Base-by-base conservation (phyloP, 129 eudicot genomes). In the Helianthus tuberosus region DNA sequence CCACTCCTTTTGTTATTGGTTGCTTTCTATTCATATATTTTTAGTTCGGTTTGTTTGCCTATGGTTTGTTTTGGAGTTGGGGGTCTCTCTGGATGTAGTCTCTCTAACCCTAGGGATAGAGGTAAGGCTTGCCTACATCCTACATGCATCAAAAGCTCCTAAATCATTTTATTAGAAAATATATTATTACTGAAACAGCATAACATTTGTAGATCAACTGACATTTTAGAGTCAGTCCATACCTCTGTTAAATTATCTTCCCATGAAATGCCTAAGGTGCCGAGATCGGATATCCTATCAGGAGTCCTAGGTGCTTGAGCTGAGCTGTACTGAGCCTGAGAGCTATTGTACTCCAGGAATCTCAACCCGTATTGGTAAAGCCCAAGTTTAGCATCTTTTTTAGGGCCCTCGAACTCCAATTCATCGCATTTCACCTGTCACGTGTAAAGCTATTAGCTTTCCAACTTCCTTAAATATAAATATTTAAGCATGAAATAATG, bases 241-340 rank as follows among this genome's bases (percentile, higher is more conserved):
- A 95, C 99, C 52, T 91, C 99, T 32, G 94, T 89, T 75, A 84
- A 82, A 76, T 83, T 74, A 71, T 85, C 94, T 61, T 87, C 87
- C 96, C 91, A 85, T 15, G 91, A 75, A 35, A 69, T 49, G 75
- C 87, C 94, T 65, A 83, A 23, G 47, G 49, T 68, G 64, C 81
- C 89, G 39, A 75, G 67, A 71, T 82, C 91, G 54, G 80, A 78
- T 55, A 80, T 66, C 57, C 89, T 79, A 59, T 89, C 94, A 44
- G 96, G 88, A 64, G 89, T 85, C 39, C 23, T 49, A 35, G 90
- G 87, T 38, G 79, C 87, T 75, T 83, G 89, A 39, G 87, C 82
- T 73, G 77, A 76, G 77, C 49, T 61, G 59, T 39, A 59, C 11
- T 66, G 78, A 62, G 43, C 39, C 47, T 41, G 10, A 47, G 86